Base-by-base conservation (phyloP, 495 filamentous ascomycete species). In the Tetracladium setigerum region DNA sequence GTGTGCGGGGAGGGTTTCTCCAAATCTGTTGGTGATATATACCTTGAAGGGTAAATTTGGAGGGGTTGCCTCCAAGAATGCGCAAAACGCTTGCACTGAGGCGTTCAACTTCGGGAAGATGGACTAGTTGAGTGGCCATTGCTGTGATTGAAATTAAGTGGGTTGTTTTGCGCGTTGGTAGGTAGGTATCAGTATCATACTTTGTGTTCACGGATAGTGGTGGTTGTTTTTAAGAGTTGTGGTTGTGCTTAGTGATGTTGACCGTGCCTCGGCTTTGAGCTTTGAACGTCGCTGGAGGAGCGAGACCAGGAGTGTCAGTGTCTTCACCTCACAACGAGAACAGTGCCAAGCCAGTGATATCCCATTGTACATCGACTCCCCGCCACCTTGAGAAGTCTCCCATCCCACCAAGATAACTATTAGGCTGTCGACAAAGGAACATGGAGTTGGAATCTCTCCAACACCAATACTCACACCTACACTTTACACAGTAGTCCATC, bases 11-110 rank as follows among this genome's bases (percentile, higher is more conserved):
- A 30, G 27, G 27, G 24, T 24, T 18, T 43, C 42, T 5, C n/a
- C 38, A n/a, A 30, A 14, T 38, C 46, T 41, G 38, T 53, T 53
- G 51, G 1, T 5, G 8, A 15, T 2, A 8, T n/a, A 27, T 40
- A 59, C 73, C 74, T 44, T 78, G 72, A 16, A 78, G 63, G 0
- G 69, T 70, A 60, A 78, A 77, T 53, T 63, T 14, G 15, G 30
- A 48, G 8, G 88, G 86, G 62, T 95, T 94, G 12, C 83, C 86
- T 43, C 78, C 88, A 9, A 95, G 69, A 43, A 95, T 83, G 46
- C 87, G 74, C 52, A 88, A 81, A 14, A 84, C 79, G 12, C 69
- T 67, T 1, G 80, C 67, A 50, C 79, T 82, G 34, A 91, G 72
- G 38, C 78, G 70, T 58, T 83, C 74, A 34, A 86, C 68, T 46